A percentile compares a stretch with the other conserved stretches of the same genome.
Evolutionary conservation across 306 rosid species (phyloP).

Genomic region (Malus sieversii): DNA sequence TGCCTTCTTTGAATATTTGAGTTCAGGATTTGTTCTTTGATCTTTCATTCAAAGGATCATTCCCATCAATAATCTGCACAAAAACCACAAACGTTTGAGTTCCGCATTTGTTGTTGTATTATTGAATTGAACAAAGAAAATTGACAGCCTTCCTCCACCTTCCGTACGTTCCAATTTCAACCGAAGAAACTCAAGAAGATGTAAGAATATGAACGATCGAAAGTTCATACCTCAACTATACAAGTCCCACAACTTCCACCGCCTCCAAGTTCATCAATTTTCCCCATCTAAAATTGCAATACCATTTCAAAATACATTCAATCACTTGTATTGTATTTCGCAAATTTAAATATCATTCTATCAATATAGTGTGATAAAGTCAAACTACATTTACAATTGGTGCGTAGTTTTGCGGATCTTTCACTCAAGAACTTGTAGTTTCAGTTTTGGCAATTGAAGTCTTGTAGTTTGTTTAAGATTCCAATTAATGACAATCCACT

Average conservation of each 20-base stretch:
- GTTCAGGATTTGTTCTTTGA: conserved; percentile 54
- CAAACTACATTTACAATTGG: too few species aligned
- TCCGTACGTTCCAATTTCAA: not conserved
- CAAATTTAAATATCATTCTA: not conserved
- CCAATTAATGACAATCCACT: too few species aligned
- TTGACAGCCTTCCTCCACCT: not conserved
- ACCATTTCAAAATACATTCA: not conserved
- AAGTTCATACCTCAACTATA: conserved; percentile 56
- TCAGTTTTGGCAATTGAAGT: too few species aligned
- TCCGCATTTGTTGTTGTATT: not conserved
- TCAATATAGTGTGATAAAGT: too few species aligned
- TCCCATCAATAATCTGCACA: conserved; percentile 71
- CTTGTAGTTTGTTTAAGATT: too few species aligned
- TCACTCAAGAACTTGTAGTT: too few species aligned
- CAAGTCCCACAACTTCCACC: conserved; percentile 97
- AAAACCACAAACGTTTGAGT: not conserved
- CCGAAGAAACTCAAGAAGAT: not conserved
- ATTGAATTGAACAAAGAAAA: not conserved
- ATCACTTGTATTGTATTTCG: not conserved
- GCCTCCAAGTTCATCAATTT: conserved; percentile 90
- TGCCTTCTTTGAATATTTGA: conserved; percentile 79
- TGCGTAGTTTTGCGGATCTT: too few species aligned
- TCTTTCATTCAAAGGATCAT: conserved; percentile 80
- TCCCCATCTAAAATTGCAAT: conserved; percentile 40
- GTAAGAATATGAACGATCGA: not conserved